Evolutionary conservation across 352 stramenopile species (phyloP), one percentile per base, ranked within the genome.

Genomic region (Pythium volutum): DNA sequence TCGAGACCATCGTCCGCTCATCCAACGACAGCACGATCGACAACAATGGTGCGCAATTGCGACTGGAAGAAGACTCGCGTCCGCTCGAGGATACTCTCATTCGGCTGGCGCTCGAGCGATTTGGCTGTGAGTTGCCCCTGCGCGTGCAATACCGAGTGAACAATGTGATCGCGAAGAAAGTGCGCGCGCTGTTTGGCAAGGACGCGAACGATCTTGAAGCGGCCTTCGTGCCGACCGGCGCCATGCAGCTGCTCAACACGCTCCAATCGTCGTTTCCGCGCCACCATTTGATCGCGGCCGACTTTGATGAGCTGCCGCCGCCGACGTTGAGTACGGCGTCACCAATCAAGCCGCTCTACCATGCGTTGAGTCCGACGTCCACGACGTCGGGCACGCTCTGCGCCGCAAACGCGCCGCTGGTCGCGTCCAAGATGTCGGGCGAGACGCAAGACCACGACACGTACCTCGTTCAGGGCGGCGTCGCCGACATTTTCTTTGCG

Each of bases 401-500:
- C 31, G 88, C 88, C 1, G 81, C 78, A 8, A 95, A 97, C 64
- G 86, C 88, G 22, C 89, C 89, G 4, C 77, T 97, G 9, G 88
- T 97, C 10, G 88, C 89, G 7, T 95, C 84, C 39, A 95, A 95
- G 58, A 76, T 88, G 3, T 76, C 77, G 25, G 75, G 75, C 74
- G 77, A 49, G 36, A 94, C 87, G 10, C 64, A 87, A 26, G 89
- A 97, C 55, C 86, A 97, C 65, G 81, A 90, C 59, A 96, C 87
- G 47, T 97, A 97, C 57, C 64, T 97, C 12, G 81, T 95, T 27
- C 68, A 89, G 62, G 79, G 83, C 12, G 88, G 88, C 34, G 86
- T 92, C 25, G 87, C 88, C 18, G 89, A 97, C 53, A 95, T 97
- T 29, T 97, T 97, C 70, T 97, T 97, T 45, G 76, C 89, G 9